Evolutionary conservation across 2,329 filamentous ascomycete genomes (phyloP).

Genomic region (Dryadomyces quercus-mongolicae): DNA sequence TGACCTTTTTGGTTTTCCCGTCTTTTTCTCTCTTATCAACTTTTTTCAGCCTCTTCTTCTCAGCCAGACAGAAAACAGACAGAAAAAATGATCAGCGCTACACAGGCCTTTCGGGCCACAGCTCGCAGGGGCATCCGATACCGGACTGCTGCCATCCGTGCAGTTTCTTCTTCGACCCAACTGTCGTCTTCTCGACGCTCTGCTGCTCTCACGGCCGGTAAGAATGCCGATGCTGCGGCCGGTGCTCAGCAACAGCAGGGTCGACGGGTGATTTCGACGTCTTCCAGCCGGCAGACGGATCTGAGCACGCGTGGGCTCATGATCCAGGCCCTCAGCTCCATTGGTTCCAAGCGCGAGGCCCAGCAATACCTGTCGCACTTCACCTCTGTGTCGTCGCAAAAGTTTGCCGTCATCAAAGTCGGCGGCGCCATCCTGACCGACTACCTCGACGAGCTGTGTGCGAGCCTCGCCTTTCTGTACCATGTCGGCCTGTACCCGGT

Average conservation of each 20-base stretch:
- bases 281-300: constrained; percentile 26
- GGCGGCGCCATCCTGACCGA: constrained; percentile 93
- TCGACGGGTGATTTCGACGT: constrained; percentile 23
- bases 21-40: not conserved
- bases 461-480: constrained; percentile 81
- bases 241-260: constrained; percentile 4
- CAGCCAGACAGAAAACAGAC: constrained; percentile 32
- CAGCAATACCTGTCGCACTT: constrained; percentile 98
- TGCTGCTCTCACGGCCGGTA: not conserved
- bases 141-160: constrained; percentile 10
- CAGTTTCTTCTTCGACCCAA: not conserved
- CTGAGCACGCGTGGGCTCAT: constrained; percentile 66
- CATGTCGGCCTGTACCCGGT: constrained; percentile 91
- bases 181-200: not conserved
- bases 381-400: constrained; percentile 89
- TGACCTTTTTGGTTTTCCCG: not conserved
- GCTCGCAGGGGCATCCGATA: constrained; percentile 26
- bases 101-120: constrained; percentile 30
- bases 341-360: constrained; percentile 90
- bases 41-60: not conserved
- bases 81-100: constrained; percentile 23
- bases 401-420: constrained; percentile 97
- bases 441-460: constrained; percentile 82
- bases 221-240: not conserved
- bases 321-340: constrained; percentile 84